Percentiles rank a stretch among this genome's conserved stretches.
These are phyloP conservation scores for Sporisorium scitamineum DNA, from an alignment of 1,284 basidiomycete genomes.

Conservation along the genomic window DNA sequence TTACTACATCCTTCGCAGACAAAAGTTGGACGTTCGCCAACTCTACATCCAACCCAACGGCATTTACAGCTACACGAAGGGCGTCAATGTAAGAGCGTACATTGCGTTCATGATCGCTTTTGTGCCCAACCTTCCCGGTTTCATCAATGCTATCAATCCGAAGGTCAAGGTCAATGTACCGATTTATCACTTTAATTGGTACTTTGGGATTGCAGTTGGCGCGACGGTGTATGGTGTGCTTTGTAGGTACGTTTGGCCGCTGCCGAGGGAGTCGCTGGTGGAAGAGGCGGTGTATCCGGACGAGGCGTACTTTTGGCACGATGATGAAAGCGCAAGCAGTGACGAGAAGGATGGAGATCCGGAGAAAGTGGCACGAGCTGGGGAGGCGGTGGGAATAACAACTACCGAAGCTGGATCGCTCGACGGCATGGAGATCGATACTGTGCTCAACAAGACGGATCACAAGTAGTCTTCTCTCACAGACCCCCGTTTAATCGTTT, in stretches of 20 bases:
- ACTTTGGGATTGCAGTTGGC: conserved; percentile 26
- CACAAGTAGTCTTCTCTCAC: too few species aligned
- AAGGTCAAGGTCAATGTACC: conserved; percentile 19
- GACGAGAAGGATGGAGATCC: conserved; percentile 3
- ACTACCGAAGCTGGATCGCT: conserved; percentile 9
- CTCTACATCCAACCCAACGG: conserved; percentile 32
- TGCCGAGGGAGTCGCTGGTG: conserved; percentile 25
- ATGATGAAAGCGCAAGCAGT: conserved; percentile 12
- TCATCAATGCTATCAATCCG: conserved; percentile 41
- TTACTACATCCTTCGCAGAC: conserved; percentile 21
- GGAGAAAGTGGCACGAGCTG: background rate
- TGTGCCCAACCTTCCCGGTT: conserved; percentile 33
- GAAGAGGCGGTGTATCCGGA: conserved; percentile 31
- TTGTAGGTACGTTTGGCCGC: conserved; percentile 23
- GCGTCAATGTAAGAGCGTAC: conserved; percentile 29
- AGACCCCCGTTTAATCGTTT: background rate
- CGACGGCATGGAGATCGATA: conserved; percentile 18
- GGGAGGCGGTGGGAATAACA: background rate
- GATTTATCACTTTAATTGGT: conserved; percentile 40
- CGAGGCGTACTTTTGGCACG: conserved; percentile 19
- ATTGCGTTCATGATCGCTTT: conserved; percentile 31
- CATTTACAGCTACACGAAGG: conserved; percentile 27
- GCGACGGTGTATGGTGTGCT: conserved; percentile 19
- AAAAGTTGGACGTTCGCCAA: conserved; percentile 24
- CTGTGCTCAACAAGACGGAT: conserved; percentile 10